These are phyloP conservation scores for Dactylorhiza incarnata DNA, from an alignment of 106 monocot genomes.

Conservation along the genomic window DNA sequence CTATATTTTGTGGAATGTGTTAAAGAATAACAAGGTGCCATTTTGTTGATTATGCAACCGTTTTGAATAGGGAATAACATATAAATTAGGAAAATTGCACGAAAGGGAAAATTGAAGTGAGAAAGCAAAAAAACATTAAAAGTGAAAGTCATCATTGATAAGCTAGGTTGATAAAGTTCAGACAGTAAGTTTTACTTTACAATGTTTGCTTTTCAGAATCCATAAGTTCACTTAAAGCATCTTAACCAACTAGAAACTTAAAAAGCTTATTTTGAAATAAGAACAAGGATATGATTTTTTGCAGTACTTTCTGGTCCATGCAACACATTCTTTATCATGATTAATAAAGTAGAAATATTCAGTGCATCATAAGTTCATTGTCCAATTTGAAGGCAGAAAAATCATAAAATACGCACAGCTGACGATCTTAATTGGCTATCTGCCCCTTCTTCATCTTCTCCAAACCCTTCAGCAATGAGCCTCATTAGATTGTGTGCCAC, in stretches of 20 bases:
- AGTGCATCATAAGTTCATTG: neutral
- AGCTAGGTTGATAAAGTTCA: neutral
- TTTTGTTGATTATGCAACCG: neutral
- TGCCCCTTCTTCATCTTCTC: constrained; percentile 88
- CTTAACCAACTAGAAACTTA: neutral
- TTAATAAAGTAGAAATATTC: neutral
- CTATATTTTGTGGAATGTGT: neutral
- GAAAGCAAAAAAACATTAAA: neutral
- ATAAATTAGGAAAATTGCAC: too few species aligned
- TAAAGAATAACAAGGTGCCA: neutral
- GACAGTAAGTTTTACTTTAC: neutral
- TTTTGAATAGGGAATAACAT: neutral
- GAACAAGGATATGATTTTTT: neutral
- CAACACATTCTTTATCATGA: neutral
- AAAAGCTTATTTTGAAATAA: neutral
- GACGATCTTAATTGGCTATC: constrained; percentile 94
- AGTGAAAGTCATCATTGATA: neutral
- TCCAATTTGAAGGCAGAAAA: neutral
- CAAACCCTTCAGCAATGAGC: constrained; percentile 97
- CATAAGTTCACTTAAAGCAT: neutral
- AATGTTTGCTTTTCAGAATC: neutral
- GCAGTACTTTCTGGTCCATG: neutral
- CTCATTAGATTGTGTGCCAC: constrained; percentile 98
- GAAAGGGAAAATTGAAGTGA: neutral
- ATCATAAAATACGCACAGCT: constrained; percentile 58